Percentiles rank a stretch among this genome's conserved stretches.
Conservation (phyloP, 768 basidiomycete species). For the Glaciozyma antarctica region DNA sequence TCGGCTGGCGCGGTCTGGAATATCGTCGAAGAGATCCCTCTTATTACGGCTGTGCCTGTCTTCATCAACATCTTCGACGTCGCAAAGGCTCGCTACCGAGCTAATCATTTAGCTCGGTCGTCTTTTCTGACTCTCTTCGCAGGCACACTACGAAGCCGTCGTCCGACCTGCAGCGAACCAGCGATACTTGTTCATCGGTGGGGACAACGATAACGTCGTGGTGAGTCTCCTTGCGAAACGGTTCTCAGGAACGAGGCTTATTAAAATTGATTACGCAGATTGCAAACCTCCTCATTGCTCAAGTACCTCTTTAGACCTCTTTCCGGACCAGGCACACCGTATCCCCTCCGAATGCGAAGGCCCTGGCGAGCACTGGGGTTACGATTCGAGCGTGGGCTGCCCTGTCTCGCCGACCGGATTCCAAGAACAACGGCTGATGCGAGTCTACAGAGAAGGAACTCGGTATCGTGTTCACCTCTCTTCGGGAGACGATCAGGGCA, state of each 20-base stretch:
- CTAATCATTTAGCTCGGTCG: too few relatives aligned
- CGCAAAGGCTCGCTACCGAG: neutral
- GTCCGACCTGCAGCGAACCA: neutral
- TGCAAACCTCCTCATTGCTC: too few relatives aligned
- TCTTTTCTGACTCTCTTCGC: neutral
- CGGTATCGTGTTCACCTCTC: constrained; percentile 2
- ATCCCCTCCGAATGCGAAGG: neutral
- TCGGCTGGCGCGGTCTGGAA: constrained; percentile 7
- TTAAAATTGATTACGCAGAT: neutral
- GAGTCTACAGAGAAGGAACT: neutral
- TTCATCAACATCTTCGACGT: constrained; percentile 7
- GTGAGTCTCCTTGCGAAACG: too few relatives aligned
- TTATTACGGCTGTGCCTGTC: neutral
- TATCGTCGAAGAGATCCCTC: constrained; percentile 4
- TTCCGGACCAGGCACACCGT: constrained; percentile 6
- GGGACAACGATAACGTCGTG: neutral
- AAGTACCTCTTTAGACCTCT: neutral
- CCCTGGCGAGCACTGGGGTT: constrained; percentile 1
- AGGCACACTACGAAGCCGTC: constrained; percentile 8
- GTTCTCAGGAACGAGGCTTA: too few relatives aligned
- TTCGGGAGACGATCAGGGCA: neutral
- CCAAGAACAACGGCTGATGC: too few relatives aligned
- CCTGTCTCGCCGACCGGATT: too few relatives aligned
- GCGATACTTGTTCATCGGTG: constrained; percentile 15
- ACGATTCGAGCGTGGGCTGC: neutral